Conservation (phyloP, 163 green algal species). For the Volvox carteri region DNA sequence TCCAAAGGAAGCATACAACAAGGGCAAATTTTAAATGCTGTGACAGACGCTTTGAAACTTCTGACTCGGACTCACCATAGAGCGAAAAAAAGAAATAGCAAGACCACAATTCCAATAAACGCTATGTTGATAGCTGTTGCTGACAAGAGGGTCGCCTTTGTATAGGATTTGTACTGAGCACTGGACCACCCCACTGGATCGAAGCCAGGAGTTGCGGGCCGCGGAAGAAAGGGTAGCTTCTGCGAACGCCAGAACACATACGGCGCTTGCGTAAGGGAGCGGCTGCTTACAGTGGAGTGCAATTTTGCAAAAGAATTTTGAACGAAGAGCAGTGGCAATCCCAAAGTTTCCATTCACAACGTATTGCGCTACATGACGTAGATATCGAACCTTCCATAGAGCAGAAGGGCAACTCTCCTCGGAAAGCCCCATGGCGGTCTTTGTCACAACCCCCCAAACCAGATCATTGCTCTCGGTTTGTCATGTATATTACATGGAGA, state of each 20-base stretch:
- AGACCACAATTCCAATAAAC: constrained; percentile 2
- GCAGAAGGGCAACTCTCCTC: neutral
- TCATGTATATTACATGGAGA: no score
- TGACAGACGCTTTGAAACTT: neutral
- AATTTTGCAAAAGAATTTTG: no score
- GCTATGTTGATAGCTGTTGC: constrained; percentile 1
- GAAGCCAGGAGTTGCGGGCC: constrained; percentile 12
- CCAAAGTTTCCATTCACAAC: no score
- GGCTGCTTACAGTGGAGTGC: no score
- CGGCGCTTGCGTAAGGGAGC: no score
- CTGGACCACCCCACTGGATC: neutral
- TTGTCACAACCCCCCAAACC: neutral
- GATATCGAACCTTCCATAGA: constrained; percentile 1
- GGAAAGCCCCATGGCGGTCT: neutral
- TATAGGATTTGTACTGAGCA: neutral
- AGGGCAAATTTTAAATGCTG: neutral
- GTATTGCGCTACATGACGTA: no score
- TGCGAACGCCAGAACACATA: neutral
- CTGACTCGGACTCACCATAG: constrained; percentile 1
- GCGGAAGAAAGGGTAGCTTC: constrained; percentile 36
- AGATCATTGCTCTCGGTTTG: neutral
- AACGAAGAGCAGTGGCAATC: no score
- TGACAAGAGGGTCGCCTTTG: neutral
- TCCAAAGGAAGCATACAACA: neutral
- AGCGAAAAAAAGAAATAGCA: neutral